phyloP scores from a whole-genome alignment of 176 grass and related monocot genomes.

The Oryza punctata region DNA sequence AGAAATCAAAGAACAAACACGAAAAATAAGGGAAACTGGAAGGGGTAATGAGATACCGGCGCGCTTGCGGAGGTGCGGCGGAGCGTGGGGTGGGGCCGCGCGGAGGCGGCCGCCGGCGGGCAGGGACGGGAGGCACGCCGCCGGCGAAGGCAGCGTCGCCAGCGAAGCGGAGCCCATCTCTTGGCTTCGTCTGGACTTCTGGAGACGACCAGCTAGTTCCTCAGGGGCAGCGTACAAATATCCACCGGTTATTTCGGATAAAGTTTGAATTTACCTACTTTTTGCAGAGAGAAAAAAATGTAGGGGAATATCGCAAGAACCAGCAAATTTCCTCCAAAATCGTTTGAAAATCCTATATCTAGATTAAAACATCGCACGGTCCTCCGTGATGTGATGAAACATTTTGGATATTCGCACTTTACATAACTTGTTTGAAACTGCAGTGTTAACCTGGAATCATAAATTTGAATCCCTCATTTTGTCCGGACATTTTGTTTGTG shows the following conservation, averaged over 20 bases:
- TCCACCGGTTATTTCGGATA: neutral
- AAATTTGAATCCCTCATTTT: neutral
- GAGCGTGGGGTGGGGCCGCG: neutral
- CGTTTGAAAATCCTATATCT: neutral
- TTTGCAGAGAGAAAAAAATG: neutral
- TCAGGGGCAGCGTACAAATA: neutral
- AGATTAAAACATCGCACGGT: neutral
- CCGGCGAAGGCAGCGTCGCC: constrained; percentile 36
- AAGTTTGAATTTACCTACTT: neutral
- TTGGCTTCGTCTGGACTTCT: neutral
- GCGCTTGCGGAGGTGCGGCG: neutral
- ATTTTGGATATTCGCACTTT: neutral
- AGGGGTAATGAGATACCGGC: neutral
- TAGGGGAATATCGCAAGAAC: neutral
- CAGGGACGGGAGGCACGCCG: constrained; percentile 25
- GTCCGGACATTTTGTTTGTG: neutral
- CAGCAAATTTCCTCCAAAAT: neutral
- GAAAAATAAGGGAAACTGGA: neutral
- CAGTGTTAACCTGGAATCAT: neutral
- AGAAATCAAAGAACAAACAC: neutral
- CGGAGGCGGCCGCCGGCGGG: neutral
- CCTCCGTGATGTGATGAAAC: neutral
- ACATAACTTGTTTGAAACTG: neutral
- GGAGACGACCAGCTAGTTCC: neutral
- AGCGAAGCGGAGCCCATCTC: constrained; percentile 39